These are phyloP conservation scores for Suillus hirtellus DNA, from an alignment of 768 basidiomycete genomes.

Conservation along the genomic window DNA sequence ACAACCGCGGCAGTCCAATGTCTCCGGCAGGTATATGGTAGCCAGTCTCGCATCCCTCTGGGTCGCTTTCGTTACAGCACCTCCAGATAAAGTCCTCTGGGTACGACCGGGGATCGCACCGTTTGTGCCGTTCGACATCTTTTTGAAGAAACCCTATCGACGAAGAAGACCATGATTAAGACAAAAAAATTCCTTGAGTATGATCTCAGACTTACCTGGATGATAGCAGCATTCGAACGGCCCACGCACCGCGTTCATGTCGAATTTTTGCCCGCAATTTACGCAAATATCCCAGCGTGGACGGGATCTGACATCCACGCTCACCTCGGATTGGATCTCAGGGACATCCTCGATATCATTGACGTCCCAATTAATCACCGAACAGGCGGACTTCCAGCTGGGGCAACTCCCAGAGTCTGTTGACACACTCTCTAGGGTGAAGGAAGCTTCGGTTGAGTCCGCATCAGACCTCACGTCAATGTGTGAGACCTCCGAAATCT, in stretches of 20 bases:
- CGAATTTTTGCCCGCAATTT: constrained; percentile 50
- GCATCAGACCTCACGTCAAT: constrained; percentile 1
- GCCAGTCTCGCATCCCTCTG: constrained; percentile 1
- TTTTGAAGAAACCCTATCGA: background rate
- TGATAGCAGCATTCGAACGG: constrained; percentile 51
- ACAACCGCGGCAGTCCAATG: constrained; percentile 3
- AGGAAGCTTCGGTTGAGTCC: background rate
- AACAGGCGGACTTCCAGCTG: constrained; percentile 5
- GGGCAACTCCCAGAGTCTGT: background rate
- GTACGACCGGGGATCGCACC: constrained; percentile 33
- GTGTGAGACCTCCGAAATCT: background rate
- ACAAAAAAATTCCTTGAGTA: constrained; percentile 16
- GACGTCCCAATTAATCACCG: background rate
- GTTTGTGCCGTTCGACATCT: constrained; percentile 6
- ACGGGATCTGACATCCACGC: background rate
- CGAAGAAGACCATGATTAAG: background rate
- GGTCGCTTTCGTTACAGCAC: constrained; percentile 41
- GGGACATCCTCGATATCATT: constrained; percentile 4
- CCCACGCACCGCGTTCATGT: constrained; percentile 37
- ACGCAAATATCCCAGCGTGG: constrained; percentile 49
- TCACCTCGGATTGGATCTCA: constrained; percentile 4
- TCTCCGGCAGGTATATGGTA: constrained; percentile 7
- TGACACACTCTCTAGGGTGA: background rate
- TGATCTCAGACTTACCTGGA: constrained; percentile 47
- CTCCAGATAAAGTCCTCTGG: constrained; percentile 53